A percentile compares a stretch with the other conserved stretches of the same genome.
Evolutionary conservation across 306 rosid genomes (phyloP).

Genomic region (Pyrus betulifolia): DNA sequence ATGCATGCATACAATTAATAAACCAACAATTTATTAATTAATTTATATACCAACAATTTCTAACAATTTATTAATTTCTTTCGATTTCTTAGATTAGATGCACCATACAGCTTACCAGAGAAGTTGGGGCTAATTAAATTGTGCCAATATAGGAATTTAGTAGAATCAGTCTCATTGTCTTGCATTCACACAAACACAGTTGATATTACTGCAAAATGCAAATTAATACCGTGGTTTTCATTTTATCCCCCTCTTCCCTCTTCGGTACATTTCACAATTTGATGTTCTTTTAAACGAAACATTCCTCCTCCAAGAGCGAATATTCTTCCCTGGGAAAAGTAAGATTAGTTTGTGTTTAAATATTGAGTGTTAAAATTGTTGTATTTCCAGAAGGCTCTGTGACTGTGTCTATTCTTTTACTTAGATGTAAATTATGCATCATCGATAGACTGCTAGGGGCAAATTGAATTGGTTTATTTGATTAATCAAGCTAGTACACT

Average conservation of each 20-base stretch:
- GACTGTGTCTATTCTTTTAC: too few relatives aligned
- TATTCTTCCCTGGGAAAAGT: background rate
- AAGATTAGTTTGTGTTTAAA: background rate
- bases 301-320: background rate
- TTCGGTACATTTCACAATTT: background rate
- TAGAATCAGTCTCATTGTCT: background rate
- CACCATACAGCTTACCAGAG: background rate
- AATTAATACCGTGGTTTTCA: too few relatives aligned
- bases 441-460: too few relatives aligned
- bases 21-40: too few relatives aligned
- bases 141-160: background rate
- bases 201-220: background rate
- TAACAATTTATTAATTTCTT: too few relatives aligned
- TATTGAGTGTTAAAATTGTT: background rate
- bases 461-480: too few relatives aligned
- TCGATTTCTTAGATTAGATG: background rate
- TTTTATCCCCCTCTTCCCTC: background rate
- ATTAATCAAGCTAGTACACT: too few relatives aligned
- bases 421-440: too few relatives aligned
- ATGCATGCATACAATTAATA: too few relatives aligned
- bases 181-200: background rate
- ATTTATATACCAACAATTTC: too few relatives aligned
- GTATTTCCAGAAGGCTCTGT: too few relatives aligned
- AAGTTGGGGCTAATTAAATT: background rate
- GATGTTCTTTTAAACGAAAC: background rate